These are phyloP conservation scores for Hanseniaspora occidentalis DNA, from an alignment of 805 yeast species.

Conservation along the genomic window DNA sequence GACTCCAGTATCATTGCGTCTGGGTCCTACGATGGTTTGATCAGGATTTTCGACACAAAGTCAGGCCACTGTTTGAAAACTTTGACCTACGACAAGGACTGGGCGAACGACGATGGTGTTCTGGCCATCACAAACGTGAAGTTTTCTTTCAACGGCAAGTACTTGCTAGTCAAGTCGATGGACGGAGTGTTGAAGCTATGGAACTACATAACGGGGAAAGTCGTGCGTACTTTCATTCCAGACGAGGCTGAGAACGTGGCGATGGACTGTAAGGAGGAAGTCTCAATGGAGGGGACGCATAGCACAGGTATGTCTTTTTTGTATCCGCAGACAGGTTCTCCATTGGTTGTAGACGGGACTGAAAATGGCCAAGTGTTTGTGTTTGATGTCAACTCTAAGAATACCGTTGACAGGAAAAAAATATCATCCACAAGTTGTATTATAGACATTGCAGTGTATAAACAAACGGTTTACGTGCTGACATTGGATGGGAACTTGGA, in stretches of 20 bases:
- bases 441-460: neutral
- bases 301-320: neutral
- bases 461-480: neutral
- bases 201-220: conserved; percentile 75
- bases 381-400: neutral
- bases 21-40: conserved; percentile 84
- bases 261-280: neutral
- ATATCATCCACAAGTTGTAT: neutral
- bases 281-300: neutral
- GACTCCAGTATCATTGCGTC: conserved; percentile 69
- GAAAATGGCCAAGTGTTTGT: neutral
- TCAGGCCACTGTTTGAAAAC: conserved; percentile 91
- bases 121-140: conserved; percentile 61
- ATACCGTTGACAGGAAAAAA: neutral
- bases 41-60: conserved; percentile 75
- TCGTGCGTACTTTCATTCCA: conserved; percentile 52
- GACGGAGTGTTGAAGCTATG: conserved; percentile 73
- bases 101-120: conserved; percentile 42
- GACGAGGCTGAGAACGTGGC: neutral
- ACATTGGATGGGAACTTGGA: neutral
- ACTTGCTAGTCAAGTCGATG: conserved; percentile 60
- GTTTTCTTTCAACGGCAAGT: conserved; percentile 72
- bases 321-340: neutral
- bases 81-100: conserved; percentile 64
- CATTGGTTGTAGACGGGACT: neutral